Conservation (phyloP, 495 filamentous ascomycete genomes). For the Tirmania nivea region DNA sequence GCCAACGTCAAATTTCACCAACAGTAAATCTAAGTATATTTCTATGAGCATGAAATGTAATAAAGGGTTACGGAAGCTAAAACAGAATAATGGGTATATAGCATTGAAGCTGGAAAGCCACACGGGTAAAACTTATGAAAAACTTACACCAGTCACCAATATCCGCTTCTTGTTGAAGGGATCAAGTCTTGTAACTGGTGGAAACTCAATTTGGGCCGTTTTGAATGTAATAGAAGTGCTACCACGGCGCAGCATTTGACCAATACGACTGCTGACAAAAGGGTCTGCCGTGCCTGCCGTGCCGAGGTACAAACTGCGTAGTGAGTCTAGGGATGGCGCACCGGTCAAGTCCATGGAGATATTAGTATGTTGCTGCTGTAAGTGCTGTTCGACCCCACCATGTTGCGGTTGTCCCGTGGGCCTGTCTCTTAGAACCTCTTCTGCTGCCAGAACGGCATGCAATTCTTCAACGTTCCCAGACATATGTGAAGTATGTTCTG, state of each 20-base stretch:
- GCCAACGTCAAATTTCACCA: too few relatives aligned
- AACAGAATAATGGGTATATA: too few relatives aligned
- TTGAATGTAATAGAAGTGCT: conserved; percentile 4
- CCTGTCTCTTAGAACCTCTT: too few relatives aligned
- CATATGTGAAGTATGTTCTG: too few relatives aligned
- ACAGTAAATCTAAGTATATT: background rate
- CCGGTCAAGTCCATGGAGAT: background rate
- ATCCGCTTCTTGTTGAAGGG: conserved; percentile 13
- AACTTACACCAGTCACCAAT: conserved; percentile 17
- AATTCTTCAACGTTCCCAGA: too few relatives aligned
- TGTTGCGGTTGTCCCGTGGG: too few relatives aligned
- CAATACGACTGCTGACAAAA: background rate
- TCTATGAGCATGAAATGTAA: too few relatives aligned
- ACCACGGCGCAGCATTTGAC: background rate
- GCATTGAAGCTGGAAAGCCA: too few relatives aligned
- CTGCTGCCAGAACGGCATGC: too few relatives aligned
- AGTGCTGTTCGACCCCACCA: too few relatives aligned
- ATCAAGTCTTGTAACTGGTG: conserved; percentile 7
- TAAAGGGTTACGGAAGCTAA: too few relatives aligned
- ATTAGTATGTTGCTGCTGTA: background rate
- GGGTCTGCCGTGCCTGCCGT: background rate
- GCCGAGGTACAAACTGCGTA: conserved; percentile 8
- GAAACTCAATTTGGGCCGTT: conserved; percentile 6
- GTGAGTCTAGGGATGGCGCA: conserved; percentile 2
- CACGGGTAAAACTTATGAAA: too few relatives aligned